Base-by-base conservation (phyloP, 2,329 filamentous ascomycete species). In the Pseudocercospora vitis region DNA sequence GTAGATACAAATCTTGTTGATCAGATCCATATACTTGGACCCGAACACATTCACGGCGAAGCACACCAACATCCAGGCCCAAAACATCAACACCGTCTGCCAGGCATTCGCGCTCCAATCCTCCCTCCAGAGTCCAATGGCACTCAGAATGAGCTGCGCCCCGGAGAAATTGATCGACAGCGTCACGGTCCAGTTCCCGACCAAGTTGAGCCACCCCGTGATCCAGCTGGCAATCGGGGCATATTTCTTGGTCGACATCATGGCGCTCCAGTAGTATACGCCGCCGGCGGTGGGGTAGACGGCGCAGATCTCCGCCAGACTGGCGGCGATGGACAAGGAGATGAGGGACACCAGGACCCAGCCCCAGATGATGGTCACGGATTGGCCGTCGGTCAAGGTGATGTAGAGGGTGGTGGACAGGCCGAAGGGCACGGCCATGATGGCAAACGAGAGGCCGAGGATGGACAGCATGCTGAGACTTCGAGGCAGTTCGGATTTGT, bases 1-100 rank as follows among this genome's bases (percentile, higher is more conserved):
- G 67, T 82, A 87, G 50, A 88, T 88, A 68, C 86, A 88, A 42
- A 87, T 70, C 63, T 86, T 88, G 67, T 88, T 88, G 66, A 89
- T 85, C 49, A 87, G 61, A 65, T 88, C 84, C 45, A 89, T 71
- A 59, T 81, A 81, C 49, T 76, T 80, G 4, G 82, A 76, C 0
- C 77, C 78, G 63, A 87, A 88, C 18, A 84, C 78, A 65, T 88
- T 89, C 46, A 87, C 76, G 7, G 77, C 57, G 62, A 84, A 84
- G 64, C 82, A 86, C 21, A 87, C 68, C 5, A 83, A 59, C 80
- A 86, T 87, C 16, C 88, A 82, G 0, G 81, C 84, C 85, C 85
- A 88, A 68, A 88, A 89, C 74, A 79, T 82, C 12, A 88, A 73
- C 2, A 89, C 80, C 0, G 85, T 88, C 71, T 88, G 85, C 81